These are phyloP conservation scores for Desmodesmus armatus DNA, from an alignment of 139 green algal genomes.

Conservation along the genomic window DNA sequence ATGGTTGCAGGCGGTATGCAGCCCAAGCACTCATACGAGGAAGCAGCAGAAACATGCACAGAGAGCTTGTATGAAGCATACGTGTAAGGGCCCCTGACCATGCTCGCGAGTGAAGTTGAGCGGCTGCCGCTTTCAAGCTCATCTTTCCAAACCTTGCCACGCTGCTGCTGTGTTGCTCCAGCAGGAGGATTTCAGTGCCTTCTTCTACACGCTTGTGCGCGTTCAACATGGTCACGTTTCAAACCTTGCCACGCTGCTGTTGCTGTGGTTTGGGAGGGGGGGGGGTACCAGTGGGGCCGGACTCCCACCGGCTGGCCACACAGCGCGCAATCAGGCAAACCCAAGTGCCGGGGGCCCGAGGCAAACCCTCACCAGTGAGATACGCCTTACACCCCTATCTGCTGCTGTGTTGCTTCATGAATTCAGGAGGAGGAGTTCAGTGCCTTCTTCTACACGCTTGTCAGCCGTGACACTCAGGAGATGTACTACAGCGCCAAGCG, in stretches of 20 bases:
- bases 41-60: too few relatives aligned
- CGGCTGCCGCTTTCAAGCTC: too few relatives aligned
- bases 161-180: constrained; percentile 18
- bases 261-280: constrained; percentile 98
- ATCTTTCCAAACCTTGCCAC: too few relatives aligned
- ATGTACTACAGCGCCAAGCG: constrained; percentile 98
- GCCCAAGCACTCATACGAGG: too few relatives aligned
- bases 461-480: constrained; percentile 96
- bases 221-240: constrained; percentile 95
- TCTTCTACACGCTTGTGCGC: constrained; percentile 99
- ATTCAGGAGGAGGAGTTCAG: constrained; percentile 85
- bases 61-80: not conserved
- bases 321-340: too few relatives aligned
- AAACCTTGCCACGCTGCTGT: too few relatives aligned
- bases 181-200: constrained; percentile 93
- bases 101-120: too few relatives aligned
- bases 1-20: too few relatives aligned
- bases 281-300: constrained; percentile 92
- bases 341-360: too few relatives aligned
- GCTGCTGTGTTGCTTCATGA: not conserved
- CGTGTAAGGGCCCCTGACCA: not conserved
- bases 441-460: constrained; percentile 99
- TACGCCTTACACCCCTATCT: too few relatives aligned
- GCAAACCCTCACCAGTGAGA: too few relatives aligned
- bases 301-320: constrained; percentile 9